Percentiles rank a stretch among this genome's conserved stretches.
Conservation (phyloP, 208 protist species). For the Crithidia bombi region DNA sequence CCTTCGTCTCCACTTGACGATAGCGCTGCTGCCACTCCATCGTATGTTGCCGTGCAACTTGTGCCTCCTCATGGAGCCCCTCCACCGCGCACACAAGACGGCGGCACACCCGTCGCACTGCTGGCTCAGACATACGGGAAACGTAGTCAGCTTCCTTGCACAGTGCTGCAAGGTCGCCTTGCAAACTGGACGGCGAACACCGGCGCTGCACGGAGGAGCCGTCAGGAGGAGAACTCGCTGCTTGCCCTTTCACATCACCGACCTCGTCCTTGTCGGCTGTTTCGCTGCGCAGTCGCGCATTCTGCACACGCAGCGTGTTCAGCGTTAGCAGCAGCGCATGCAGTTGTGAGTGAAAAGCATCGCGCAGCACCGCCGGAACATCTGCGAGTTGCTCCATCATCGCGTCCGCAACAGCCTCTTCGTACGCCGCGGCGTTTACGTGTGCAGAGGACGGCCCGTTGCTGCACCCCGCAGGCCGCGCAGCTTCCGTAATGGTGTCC, state of each 20-base stretch:
- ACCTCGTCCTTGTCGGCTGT: too few species aligned
- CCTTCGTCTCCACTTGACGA: background rate
- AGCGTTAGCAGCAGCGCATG: conserved; percentile 26
- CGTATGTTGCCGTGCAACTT: background rate
- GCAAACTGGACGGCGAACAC: background rate
- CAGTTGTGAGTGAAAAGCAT: conserved; percentile 23
- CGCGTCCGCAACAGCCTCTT: conserved; percentile 13
- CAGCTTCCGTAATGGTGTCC: conserved; percentile 8
- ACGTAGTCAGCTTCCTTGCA: conserved; percentile 15
- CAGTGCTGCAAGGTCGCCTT: background rate
- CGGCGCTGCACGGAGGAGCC: too few species aligned
- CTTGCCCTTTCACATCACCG: too few species aligned
- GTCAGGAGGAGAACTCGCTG: too few species aligned
- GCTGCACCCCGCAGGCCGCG: background rate
- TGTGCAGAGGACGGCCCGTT: background rate
- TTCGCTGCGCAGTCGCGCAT: conserved; percentile 19
- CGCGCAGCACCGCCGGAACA: conserved; percentile 7
- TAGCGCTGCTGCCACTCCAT: conserved; percentile 20
- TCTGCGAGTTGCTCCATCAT: conserved; percentile 29
- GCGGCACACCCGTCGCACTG: background rate
- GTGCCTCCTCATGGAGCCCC: background rate
- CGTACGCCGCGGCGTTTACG: conserved; percentile 6
- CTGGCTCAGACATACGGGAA: background rate
- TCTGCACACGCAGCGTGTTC: conserved; percentile 10
- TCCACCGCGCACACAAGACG: background rate